Base-by-base conservation (phyloP, 1,284 basidiomycete species). In the Leccinum subatratum region DNA sequence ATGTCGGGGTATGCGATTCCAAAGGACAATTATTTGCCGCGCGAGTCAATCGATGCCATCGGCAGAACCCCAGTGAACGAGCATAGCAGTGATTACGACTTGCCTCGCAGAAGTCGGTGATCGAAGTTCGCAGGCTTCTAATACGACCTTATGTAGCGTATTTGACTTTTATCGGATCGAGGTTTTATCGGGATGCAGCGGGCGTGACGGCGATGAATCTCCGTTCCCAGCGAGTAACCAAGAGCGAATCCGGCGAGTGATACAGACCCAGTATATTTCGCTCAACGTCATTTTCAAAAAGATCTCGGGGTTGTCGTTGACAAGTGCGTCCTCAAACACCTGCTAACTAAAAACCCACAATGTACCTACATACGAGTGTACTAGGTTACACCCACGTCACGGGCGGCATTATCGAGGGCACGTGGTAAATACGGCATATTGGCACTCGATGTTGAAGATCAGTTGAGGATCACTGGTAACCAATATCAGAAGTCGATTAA, bases 31-130 rank as follows among this genome's bases (percentile, higher is more conserved):
- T 25, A n/a, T 30, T 34, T 63, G 59, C 72, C 68, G 70, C 69
- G 61, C 65, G 51, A 72, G 68, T 72, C 68, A 73, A 73, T 77
- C 75, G 71, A 76, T 74, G 75, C 72, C 73, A 75, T 73, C 72
- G 73, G 74, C 69, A 67, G 72, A 75, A 73, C 72, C 66, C 39
- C 57, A 11, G 60, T 42, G 9, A 61, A 60, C 62, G 60, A 67
- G 66, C 42, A 64, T 34, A 67, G 51, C 63, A 72, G 54, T 66
- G 63, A 68, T 72, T 63, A 68, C 65, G 65, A 64, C 62, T 64
- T 64, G n/a, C 66, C 63, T 71, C 64, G 66, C 67, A 64, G 64
- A 71, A 69, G 66, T 61, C 62, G 62, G 62, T 60, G 37, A 63
- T 71, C 67, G 66, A 67, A 72, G 64, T 62, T 61, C 32, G 60